Base-by-base conservation (phyloP, 768 basidiomycete genomes). In the Amanita brunnescens region DNA sequence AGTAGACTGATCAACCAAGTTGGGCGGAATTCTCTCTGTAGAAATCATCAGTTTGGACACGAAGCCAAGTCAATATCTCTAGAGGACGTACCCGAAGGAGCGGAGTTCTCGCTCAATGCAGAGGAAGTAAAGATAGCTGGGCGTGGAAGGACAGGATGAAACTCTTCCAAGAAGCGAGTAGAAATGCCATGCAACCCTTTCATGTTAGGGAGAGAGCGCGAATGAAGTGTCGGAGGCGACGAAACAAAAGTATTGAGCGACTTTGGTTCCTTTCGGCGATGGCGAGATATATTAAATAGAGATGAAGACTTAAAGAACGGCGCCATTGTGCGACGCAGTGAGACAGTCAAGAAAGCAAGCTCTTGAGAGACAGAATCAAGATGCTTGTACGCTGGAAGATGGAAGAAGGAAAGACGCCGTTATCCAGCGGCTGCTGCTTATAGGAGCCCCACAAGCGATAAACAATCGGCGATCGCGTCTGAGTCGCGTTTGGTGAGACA, bases 401-500 rank as follows among this genome's bases (percentile, higher is more conserved):
- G 46, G 34, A 10, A 24, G 13, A 24, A 35, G 12, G n/a, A 24
- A 35, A 37, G 20, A 20, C 3, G 10, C 12, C 6, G 46, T n/a
- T 8, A 18, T 14, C 34, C 18, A 8, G 34, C 34, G 20, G 12
- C 9, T 12, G n/a, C 20, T 37, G 34, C 12, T 18, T 46, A 18
- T 33, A 32, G 6, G 9, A 20, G n/a, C 29, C 13, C n/a, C 5
- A 12, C 4, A 29, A 16, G 9, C 34, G 35, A 24, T 38, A 38
- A 48, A 48, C 47, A 21, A 48, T 48, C 47, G 47, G 10, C 37
- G 47, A 48, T 48, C 47, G 47, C 47, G 47, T 48, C 47, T 38
- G 32, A 37, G 34, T 47, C 46, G 34, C 46, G 46, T 47, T 32
- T 37, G n/a, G n/a, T n/a, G 47, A 18, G 35, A 38, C 47, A 48